Conservation (phyloP, 225 moss, liverwort and hornwort genomes). For the Physcomitrium patens region DNA sequence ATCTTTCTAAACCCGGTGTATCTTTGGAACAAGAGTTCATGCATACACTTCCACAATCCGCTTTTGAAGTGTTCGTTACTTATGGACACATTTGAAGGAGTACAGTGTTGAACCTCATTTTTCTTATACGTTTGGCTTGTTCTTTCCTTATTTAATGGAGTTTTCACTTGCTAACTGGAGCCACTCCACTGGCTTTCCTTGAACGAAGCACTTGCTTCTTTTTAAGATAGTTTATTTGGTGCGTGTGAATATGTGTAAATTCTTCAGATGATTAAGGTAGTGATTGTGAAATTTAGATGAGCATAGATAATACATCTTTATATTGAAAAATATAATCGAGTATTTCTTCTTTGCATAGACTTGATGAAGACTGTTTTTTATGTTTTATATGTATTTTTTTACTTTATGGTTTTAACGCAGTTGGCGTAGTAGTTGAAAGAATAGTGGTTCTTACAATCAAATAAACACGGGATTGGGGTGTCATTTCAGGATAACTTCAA, state of each 20-base stretch:
- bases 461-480: conserved; percentile 33
- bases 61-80: neutral
- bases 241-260: too few relatives aligned
- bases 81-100: neutral
- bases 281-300: too few relatives aligned
- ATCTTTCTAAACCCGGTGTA: conserved; percentile 19
- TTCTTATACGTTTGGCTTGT: neutral
- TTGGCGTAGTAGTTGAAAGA: too few relatives aligned
- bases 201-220: too few relatives aligned
- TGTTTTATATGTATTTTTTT: too few relatives aligned
- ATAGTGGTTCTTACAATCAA: conserved; percentile 16
- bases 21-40: conserved; percentile 11
- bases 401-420: too few relatives aligned
- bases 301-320: too few relatives aligned
- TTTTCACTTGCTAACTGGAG: neutral
- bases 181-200: neutral
- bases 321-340: too few relatives aligned
- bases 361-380: too few relatives aligned
- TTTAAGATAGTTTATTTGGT: too few relatives aligned
- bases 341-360: too few relatives aligned
- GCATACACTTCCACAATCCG: neutral
- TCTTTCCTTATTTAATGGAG: conserved; percentile 13
- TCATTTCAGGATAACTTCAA: conserved; percentile 55
- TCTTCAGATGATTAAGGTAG: too few relatives aligned
- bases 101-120: conserved; percentile 4